Percentiles rank a stretch among this genome's conserved stretches.
phyloP scores from a whole-genome alignment of 805 yeast genomes.

The Metschnikowia dekortorum region DNA sequence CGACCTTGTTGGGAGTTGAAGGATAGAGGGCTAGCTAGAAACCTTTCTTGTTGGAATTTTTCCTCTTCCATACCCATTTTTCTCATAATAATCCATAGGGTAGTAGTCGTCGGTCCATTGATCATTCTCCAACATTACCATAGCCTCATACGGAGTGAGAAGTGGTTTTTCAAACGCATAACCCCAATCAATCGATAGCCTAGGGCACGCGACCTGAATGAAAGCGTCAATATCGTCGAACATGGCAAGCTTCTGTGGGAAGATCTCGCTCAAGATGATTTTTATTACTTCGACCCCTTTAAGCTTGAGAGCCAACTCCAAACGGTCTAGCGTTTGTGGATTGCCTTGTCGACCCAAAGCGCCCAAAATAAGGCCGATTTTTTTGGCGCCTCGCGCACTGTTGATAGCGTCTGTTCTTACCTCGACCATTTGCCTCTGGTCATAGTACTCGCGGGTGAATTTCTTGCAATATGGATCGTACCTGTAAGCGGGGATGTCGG shows the following conservation, averaged over 20 bases:
- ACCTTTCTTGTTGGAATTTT: slow-evolving; percentile 43
- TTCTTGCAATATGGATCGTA: slow-evolving; percentile 94
- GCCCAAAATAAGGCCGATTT: slow-evolving; percentile 83
- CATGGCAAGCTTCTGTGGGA: slow-evolving; percentile 87
- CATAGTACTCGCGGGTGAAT: slow-evolving; percentile 85
- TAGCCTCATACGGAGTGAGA: slow-evolving; percentile 92
- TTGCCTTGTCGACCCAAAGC: slow-evolving; percentile 96
- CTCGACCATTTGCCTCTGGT: slow-evolving; percentile 73
- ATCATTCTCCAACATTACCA: slow-evolving; percentile 80
- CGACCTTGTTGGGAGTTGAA: slow-evolving; percentile 70
- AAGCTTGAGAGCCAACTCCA: slow-evolving; percentile 50
- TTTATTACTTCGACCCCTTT: slow-evolving; percentile 69
- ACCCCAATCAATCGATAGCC: slow-evolving; percentile 97
- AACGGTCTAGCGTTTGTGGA: slow-evolving; percentile 62
- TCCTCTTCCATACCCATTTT: slow-evolving; percentile 91
- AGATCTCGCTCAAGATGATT: slow-evolving; percentile 85
- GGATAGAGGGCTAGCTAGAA: background rate
- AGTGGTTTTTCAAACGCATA: slow-evolving; percentile 92
- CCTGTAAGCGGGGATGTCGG: slow-evolving; percentile 83
- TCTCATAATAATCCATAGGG: slow-evolving; percentile 94
- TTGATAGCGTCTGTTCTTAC: slow-evolving; percentile 72
- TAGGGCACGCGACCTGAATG: slow-evolving; percentile 96
- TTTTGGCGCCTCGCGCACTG: slow-evolving; percentile 55
- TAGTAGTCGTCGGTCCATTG: slow-evolving; percentile 61
- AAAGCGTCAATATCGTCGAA: slow-evolving; percentile 93